These are phyloP conservation scores for Linum trigynum DNA, from an alignment of 345 rosid genomes.

Conservation along the genomic window DNA sequence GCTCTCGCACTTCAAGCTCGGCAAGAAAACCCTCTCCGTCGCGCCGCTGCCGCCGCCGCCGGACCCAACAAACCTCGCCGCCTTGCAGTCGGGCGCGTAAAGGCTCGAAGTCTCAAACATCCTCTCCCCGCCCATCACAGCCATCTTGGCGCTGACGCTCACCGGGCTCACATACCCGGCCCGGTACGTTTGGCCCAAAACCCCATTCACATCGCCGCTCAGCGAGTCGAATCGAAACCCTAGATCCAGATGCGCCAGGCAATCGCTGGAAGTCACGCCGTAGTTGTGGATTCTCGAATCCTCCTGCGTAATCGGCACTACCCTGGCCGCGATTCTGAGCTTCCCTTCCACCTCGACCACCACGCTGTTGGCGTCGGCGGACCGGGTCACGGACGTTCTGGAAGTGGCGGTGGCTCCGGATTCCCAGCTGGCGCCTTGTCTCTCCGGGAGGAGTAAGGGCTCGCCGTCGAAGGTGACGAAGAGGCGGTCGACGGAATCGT, in stretches of 20 bases:
- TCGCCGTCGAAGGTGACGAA: conserved; percentile 17
- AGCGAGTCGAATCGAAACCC: conserved; percentile 47
- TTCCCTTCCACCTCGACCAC: conserved; percentile 32
- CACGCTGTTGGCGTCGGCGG: conserved; percentile 27
- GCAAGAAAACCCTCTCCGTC: conserved; percentile 19
- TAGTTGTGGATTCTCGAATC: conserved; percentile 53
- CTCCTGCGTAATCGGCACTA: conserved; percentile 42
- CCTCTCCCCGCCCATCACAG: conserved; percentile 51
- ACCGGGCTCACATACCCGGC: conserved; percentile 40
- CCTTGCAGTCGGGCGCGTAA: conserved; percentile 42
- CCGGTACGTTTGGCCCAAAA: conserved; percentile 54
- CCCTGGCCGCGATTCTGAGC: conserved; percentile 41
- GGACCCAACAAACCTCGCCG: conserved; percentile 25
- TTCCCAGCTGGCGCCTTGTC: conserved; percentile 29
- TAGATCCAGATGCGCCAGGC: conserved; percentile 59
- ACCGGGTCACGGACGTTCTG: conserved; percentile 9
- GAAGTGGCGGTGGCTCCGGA: conserved; percentile 22
- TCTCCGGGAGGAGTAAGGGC: conserved; percentile 15
- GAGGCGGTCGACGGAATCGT: conserved; percentile 21
- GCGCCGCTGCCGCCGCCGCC: conserved; percentile 6
- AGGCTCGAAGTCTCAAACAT: conserved; percentile 45
- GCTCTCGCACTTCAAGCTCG: conserved; percentile 30
- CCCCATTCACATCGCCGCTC: conserved; percentile 42
- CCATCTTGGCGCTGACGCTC: conserved; percentile 51
- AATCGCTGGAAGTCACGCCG: conserved; percentile 46